Evolutionary conservation across 2,329 filamentous ascomycete species (phyloP), one percentile per base, ranked within the genome.

Genomic region (Fusarium mundagurra): DNA sequence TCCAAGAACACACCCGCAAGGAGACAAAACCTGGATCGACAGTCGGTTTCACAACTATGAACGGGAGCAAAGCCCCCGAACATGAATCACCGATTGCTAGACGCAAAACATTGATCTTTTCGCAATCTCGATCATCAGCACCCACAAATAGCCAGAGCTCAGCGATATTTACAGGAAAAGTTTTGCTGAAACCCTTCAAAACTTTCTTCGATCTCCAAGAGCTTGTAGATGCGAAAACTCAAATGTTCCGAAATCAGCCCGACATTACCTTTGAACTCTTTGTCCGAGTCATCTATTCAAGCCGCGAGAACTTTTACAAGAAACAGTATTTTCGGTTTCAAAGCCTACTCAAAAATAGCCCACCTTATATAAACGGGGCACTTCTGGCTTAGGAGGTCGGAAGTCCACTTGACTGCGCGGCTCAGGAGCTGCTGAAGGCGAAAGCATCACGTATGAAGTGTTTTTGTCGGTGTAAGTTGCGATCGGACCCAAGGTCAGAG

Each of bases 161-260:
- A 27, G 20, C 38, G 47, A 45, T 20, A 22, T 41, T 58, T 29
- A 48, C 41, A 22, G 38, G 55, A 20, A 48, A 72, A 24, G 50
- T 61, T 53, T 67, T 48, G 7, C 50, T 74, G 24, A 69, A 62
- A n/a, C 76, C 77, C 58, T 72, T 69, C 63, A 78, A 72, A 31
- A 90, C 88, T 1, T 93, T 91, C 77, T 93, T 93, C 74, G 86
- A 90, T 33, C 84, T 92, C 31, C 88, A 88, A 8, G 90, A 93
- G 76, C 87, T 92, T 64, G 82, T 90, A 53, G 83, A 83, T 22
- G 85, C 87, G 48, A 85, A 88, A 59, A 50, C 62, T 2, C 62
- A 76, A 6, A 81, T 81, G 53, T 77, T 77, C 57, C 77, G 73
- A 17, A 73, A 81, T 16, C 79, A 82, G n/a, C 80, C 82, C 27